These are phyloP conservation scores for Teunomyces cretensis DNA, from an alignment of 805 yeast species.

Conservation along the genomic window DNA sequence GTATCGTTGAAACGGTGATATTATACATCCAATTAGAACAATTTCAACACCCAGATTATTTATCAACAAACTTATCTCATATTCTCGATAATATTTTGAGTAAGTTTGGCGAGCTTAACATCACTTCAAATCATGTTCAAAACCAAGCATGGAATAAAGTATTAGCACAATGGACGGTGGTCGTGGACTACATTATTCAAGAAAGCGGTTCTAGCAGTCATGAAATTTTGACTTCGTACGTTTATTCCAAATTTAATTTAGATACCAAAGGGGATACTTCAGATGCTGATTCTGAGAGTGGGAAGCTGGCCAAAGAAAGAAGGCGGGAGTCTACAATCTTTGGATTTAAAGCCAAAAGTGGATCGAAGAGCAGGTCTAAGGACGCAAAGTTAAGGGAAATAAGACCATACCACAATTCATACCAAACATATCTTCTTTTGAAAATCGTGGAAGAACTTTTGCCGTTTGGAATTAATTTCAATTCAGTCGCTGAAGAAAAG, in stretches of 20 bases:
- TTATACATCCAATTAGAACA: slow-evolving; percentile 41
- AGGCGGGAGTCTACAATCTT: slow-evolving; percentile 27
- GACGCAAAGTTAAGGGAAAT: slow-evolving; percentile 16
- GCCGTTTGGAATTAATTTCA: slow-evolving; percentile 37
- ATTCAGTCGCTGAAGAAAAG: slow-evolving; percentile 16
- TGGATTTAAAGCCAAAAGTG: slow-evolving; percentile 23
- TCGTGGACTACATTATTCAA: slow-evolving; percentile 29
- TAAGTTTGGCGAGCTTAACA: slow-evolving; percentile 27
- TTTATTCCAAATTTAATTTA: slow-evolving; percentile 27
- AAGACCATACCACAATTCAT: slow-evolving; percentile 34
- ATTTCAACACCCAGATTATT: slow-evolving; percentile 38
- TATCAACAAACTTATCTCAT: slow-evolving; percentile 23
- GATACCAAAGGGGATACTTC: slow-evolving; percentile 8
- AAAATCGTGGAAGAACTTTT: slow-evolving; percentile 28
- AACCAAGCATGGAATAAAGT: slow-evolving; percentile 33
- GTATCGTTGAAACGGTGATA: slow-evolving; percentile 33
- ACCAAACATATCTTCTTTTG: slow-evolving; percentile 32
- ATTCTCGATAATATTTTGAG: slow-evolving; percentile 31
- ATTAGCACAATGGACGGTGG: slow-evolving; percentile 27
- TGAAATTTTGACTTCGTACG: slow-evolving; percentile 33
- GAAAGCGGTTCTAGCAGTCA: slow-evolving; percentile 40
- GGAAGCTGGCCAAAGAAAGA: slow-evolving; percentile 7
- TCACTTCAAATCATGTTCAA: slow-evolving; percentile 25
- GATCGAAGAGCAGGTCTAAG: slow-evolving; percentile 17
- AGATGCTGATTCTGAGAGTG: neutral